phyloP scores from a whole-genome alignment of 2,329 filamentous ascomycete genomes.

The Penicillium hesseltinei region DNA sequence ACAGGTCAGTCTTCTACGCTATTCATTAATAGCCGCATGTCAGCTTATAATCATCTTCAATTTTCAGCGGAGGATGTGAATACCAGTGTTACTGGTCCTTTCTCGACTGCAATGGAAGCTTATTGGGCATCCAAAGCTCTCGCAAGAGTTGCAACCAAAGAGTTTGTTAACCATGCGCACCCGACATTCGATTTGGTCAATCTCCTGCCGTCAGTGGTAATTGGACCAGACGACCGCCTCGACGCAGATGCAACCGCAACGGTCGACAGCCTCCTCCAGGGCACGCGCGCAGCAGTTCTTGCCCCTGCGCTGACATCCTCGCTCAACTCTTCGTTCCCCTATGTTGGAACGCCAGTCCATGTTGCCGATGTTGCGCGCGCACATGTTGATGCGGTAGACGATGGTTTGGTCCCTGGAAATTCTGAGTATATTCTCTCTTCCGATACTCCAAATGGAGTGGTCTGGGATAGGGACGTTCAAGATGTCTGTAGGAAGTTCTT shows the following conservation, averaged over 20 bases:
- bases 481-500: background rate
- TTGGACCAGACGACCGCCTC: background rate
- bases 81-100: background rate
- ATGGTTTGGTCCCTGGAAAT: background rate
- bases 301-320: background rate
- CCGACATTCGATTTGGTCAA: slow-evolving; percentile 1
- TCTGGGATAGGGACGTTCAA: background rate
- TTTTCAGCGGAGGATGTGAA: background rate
- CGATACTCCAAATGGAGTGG: background rate
- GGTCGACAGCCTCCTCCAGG: background rate
- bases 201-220: slow-evolving; percentile 1
- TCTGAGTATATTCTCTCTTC: slow-evolving; percentile 2
- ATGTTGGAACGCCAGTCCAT: slow-evolving; percentile 1
- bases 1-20: slow-evolving; percentile 1
- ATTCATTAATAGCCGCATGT: background rate
- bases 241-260: background rate
- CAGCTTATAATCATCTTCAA: background rate
- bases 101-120: slow-evolving; percentile 25
- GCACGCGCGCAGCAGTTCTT: background rate
- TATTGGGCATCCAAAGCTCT: slow-evolving; percentile 32
- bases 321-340: background rate
- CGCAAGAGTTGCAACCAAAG: slow-evolving; percentile 23
- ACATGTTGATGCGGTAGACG: background rate
- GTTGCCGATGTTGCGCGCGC: slow-evolving; percentile 3
- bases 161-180: slow-evolving; percentile 11